Evolutionary conservation across 208 protist species (phyloP).

Genomic region (Blechomonas ayalai): DNA sequence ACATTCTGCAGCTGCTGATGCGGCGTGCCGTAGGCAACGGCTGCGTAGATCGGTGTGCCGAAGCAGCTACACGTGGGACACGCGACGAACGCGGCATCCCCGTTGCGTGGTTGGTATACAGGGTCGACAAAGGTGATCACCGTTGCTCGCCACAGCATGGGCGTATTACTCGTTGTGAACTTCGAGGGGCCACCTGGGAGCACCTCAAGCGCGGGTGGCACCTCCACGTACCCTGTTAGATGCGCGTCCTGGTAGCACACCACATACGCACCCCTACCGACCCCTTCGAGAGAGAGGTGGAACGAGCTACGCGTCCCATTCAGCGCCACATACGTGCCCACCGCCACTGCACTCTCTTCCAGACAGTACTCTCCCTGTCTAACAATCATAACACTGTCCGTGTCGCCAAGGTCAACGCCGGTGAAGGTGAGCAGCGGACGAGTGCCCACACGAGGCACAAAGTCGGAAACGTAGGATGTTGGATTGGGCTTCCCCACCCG

Average conservation of each 20-base stretch:
- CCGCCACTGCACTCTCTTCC: conserved; percentile 29
- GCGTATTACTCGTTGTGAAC: conserved; percentile 66
- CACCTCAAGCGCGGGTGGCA: conserved; percentile 35
- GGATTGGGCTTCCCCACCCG: conserved; percentile 62
- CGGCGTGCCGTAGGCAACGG: conserved; percentile 58
- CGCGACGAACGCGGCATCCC: conserved; percentile 54
- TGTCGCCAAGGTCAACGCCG: conserved; percentile 36
- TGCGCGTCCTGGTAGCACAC: conserved; percentile 70
- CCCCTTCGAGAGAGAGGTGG: conserved; percentile 27
- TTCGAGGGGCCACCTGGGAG: conserved; percentile 39
- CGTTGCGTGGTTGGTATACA: conserved; percentile 19
- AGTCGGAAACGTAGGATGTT: conserved; percentile 50
- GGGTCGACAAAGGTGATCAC: conserved; percentile 32
- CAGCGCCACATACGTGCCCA: conserved; percentile 26
- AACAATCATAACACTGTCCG: conserved; percentile 63
- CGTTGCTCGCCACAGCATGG: conserved; percentile 73
- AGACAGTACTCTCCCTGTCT: conserved; percentile 30
- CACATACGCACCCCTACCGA: conserved; percentile 28
- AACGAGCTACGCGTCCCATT: conserved; percentile 25
- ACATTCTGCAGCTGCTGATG: too few relatives aligned
- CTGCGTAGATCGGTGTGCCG: conserved; percentile 17
- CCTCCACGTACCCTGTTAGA: conserved; percentile 42
- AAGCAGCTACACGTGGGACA: conserved; percentile 73
- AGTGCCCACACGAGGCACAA: conserved; percentile 72
- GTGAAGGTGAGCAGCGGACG: conserved; percentile 63